Conservation (phyloP, 768 basidiomycete genomes). For the Lactarius quietus region DNA sequence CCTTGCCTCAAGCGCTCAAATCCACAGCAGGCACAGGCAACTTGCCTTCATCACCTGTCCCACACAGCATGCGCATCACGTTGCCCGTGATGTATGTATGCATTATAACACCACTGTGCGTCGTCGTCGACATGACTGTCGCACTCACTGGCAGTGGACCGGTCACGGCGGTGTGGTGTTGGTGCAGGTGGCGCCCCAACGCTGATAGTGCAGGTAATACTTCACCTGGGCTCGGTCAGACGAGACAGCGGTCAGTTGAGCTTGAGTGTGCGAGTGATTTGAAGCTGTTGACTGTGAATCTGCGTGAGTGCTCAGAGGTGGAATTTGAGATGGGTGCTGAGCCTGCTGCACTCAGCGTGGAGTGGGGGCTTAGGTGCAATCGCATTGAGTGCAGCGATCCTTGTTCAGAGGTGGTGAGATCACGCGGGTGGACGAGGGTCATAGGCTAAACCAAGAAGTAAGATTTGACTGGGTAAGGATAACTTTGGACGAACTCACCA, state of each 20-base stretch:
- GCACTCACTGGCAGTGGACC: conserved; percentile 18
- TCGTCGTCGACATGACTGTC: conserved; percentile 30
- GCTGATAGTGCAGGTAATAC: conserved; percentile 34
- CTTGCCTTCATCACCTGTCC: conserved; percentile 20
- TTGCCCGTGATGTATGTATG: conserved; percentile 32
- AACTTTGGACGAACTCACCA: conserved; percentile 40
- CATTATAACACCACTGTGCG: conserved; percentile 34
- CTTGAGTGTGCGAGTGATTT: no score
- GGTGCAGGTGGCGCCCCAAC: conserved; percentile 26
- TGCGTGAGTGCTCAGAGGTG: no score
- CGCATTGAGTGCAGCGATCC: no score
- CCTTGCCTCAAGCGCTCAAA: conserved; percentile 12
- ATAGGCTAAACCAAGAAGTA: conserved; percentile 34
- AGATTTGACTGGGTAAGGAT: neutral
- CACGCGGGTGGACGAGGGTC: conserved; percentile 42
- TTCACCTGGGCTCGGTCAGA: conserved; percentile 21
- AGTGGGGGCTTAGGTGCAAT: no score
- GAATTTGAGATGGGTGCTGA: no score
- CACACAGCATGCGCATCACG: conserved; percentile 26
- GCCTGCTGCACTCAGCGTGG: no score
- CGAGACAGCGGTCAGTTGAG: conserved; percentile 46
- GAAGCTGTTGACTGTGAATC: no score
- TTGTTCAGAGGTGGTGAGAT: conserved; percentile 50
- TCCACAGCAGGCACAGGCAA: neutral
- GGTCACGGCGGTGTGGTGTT: neutral